A percentile compares a stretch with the other conserved stretches of the same genome.
These are phyloP conservation scores for Sarcomyxa edulis DNA, from an alignment of 768 basidiomycete species.

Conservation along the genomic window DNA sequence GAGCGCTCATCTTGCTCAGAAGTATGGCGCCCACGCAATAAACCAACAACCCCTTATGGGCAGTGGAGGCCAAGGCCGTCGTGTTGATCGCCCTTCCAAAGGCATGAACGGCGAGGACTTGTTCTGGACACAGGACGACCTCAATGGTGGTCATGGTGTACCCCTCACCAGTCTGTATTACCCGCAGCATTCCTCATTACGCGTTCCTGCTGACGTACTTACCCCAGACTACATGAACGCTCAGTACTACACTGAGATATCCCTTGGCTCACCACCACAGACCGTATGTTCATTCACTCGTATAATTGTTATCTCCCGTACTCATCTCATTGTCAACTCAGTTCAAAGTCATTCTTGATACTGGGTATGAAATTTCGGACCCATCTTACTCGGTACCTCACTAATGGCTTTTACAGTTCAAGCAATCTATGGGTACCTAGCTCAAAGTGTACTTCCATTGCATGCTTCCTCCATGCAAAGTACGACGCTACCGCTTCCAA, in stretches of 20 bases:
- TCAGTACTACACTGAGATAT: constrained; percentile 90
- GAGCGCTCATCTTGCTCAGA: constrained; percentile 86
- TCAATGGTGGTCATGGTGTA: constrained; percentile 77
- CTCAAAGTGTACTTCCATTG: constrained; percentile 74
- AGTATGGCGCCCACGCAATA: constrained; percentile 64
- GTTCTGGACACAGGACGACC: constrained; percentile 77
- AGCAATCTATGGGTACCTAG: constrained; percentile 96
- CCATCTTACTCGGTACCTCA: constrained; percentile 7
- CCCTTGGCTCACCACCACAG: constrained; percentile 81
- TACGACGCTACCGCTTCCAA: constrained; percentile 79
- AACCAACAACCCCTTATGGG: constrained; percentile 63
- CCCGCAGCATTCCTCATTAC: background rate
- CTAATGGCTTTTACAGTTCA: constrained; percentile 39
- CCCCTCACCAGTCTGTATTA: constrained; percentile 77
- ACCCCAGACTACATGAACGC: constrained; percentile 92
- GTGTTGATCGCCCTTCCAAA: constrained; percentile 35
- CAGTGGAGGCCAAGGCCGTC: constrained; percentile 69
- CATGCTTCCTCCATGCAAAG: constrained; percentile 92
- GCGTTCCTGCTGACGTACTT: constrained; percentile 5
- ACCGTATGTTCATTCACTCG: constrained; percentile 35
- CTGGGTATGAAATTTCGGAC: constrained; percentile 45
- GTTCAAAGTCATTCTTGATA: constrained; percentile 96
- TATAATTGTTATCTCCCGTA: background rate
- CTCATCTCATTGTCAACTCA: constrained; percentile 17
- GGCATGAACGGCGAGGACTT: constrained; percentile 48